Evolutionary conservation across 2,329 filamentous ascomycete genomes (phyloP).

Genomic region (Cryoendolithus antarcticus): DNA sequence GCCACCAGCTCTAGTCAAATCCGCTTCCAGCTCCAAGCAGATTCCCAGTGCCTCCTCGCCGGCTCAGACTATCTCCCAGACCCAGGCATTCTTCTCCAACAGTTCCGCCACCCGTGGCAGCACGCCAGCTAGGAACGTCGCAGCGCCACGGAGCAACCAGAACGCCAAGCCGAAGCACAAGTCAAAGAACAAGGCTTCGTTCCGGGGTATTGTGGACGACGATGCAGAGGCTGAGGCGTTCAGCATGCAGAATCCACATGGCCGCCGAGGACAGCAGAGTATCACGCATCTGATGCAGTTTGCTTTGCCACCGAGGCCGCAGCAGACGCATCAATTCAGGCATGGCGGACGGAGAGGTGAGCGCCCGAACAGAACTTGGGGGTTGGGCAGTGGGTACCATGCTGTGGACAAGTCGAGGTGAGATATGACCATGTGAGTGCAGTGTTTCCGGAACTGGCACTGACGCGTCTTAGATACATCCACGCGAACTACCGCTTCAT

Average conservation of each 20-base stretch:
- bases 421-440: slow-evolving; percentile 2
- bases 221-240: slow-evolving; percentile 65
- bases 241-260: slow-evolving; percentile 26
- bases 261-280: slow-evolving; percentile 83
- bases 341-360: slow-evolving; percentile 29
- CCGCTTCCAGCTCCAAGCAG: slow-evolving; percentile 26
- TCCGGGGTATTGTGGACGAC: slow-evolving; percentile 58
- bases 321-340: slow-evolving; percentile 34
- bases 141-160: slow-evolving; percentile 61
- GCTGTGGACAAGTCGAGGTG: slow-evolving; percentile 81
- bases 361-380: slow-evolving; percentile 67
- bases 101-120: slow-evolving; percentile 31
- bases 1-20: slow-evolving; percentile 17
- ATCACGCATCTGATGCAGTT: slow-evolving; percentile 97
- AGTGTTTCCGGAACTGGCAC: not conserved
- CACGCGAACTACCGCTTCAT: slow-evolving; percentile 98
- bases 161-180: slow-evolving; percentile 70
- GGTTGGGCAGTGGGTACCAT: slow-evolving; percentile 78
- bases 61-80: slow-evolving; percentile 32
- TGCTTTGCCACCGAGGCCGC: slow-evolving; percentile 60
- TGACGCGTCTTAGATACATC: slow-evolving; percentile 49
- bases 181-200: slow-evolving; percentile 52
- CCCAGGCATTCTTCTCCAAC: slow-evolving; percentile 29
- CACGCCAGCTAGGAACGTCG: slow-evolving; percentile 14
- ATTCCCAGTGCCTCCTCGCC: slow-evolving; percentile 11